Conservation (phyloP, 106 monocot species). For the Allium cepa region DNA sequence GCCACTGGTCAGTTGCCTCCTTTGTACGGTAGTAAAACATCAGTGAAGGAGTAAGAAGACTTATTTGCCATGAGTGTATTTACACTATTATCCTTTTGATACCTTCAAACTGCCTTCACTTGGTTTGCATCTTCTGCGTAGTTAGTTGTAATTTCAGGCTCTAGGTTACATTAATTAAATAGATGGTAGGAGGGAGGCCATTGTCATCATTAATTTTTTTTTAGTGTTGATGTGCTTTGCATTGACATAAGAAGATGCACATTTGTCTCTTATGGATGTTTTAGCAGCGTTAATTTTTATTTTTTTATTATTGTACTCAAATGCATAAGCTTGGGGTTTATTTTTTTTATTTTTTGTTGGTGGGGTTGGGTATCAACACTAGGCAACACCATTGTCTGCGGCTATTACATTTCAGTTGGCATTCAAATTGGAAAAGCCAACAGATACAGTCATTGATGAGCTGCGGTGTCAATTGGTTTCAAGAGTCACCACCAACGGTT, state of each 20-base stretch:
- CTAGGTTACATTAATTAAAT: not conserved
- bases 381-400: no score
- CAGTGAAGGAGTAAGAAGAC: not conserved
- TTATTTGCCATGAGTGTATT: not conserved
- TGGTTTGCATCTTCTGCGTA: not conserved
- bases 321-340: no score
- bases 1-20: not conserved
- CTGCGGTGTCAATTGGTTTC: no score
- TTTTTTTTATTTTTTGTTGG: no score
- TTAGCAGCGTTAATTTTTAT: not conserved
- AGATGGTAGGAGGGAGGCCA: slow-evolving; percentile 9
- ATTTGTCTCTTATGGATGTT: not conserved
- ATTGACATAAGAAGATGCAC: slow-evolving; percentile 1
- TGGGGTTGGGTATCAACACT: no score
- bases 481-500: no score
- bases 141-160: not conserved
- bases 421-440: no score
- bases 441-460: no score
- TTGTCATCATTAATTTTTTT: slow-evolving; percentile 7
- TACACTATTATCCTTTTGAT: not conserved
- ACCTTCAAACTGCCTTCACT: not conserved
- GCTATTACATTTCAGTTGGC: no score
- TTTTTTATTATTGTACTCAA: no score
- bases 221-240: not conserved
- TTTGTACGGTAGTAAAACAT: not conserved